Evolutionary conservation across 1,284 basidiomycete genomes (phyloP).

Genomic region (Sporisorium iseilematis-ciliati): DNA sequence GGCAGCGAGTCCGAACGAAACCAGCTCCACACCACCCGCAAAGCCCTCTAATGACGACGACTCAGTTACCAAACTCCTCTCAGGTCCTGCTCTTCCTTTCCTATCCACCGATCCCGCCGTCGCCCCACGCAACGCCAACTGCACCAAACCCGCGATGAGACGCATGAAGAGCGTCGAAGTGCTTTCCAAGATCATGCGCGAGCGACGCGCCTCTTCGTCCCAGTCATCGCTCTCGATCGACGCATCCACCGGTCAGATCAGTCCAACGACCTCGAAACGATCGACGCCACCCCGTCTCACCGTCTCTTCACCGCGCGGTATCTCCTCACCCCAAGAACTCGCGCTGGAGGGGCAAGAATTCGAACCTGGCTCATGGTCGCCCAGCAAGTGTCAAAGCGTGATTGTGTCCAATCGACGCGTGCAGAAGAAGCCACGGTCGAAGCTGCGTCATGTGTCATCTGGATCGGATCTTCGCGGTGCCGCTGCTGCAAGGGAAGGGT

Average conservation of each 20-base stretch:
- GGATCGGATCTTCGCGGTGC: constrained; percentile 19
- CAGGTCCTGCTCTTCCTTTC: constrained; percentile 39
- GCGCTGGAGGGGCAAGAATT: constrained; percentile 41
- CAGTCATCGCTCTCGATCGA: constrained; percentile 5
- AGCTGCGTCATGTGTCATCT: constrained; percentile 23
- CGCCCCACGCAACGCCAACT: constrained; percentile 41
- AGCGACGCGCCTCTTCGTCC: constrained; percentile 15
- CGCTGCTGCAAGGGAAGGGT: constrained; percentile 7
- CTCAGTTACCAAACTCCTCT: constrained; percentile 28
- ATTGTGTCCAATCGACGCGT: constrained; percentile 36
- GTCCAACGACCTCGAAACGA: constrained; percentile 26
- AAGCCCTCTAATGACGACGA: constrained; percentile 13
- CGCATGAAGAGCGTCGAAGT: constrained; percentile 54
- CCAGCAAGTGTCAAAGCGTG: constrained; percentile 14
- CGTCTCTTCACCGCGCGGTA: constrained; percentile 48
- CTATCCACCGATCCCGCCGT: constrained; percentile 49
- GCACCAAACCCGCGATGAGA: constrained; percentile 39
- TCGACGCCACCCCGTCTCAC: constrained; percentile 45
- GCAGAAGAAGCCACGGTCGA: constrained; percentile 31
- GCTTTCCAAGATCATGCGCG: constrained; percentile 43
- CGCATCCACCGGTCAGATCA: constrained; percentile 19
- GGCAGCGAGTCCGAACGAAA: neutral
- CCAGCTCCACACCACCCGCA: neutral
- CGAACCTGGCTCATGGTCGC: constrained; percentile 45
- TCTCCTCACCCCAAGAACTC: constrained; percentile 48